Evolutionary conservation across 202 grass and related monocot species (phyloP), one percentile per base, ranked within the genome.

Genomic region (Cymbopogon flexuosus): DNA sequence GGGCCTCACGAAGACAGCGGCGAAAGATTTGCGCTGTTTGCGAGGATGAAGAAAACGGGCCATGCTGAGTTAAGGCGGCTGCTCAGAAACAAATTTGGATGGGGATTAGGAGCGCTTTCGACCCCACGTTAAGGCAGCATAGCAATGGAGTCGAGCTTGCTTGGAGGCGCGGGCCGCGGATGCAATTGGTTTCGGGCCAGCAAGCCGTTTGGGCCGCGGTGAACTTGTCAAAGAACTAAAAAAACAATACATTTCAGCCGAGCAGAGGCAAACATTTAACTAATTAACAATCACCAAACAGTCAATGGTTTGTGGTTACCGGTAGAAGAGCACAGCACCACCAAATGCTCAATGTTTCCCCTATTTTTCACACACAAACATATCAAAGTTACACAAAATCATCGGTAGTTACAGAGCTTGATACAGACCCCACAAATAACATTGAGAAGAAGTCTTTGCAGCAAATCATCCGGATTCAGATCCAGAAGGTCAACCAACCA

Each of bases 401-500:
- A 33, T 18, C 23, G 4, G 8, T 10, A 1, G 27, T 12, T 43
- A 24, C 47, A 36, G 1, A 35, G 2, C 5, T 36, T 19, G n/a
- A 78, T 40, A 34, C 2, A 14, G 71, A 58, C 23, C 11, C 35
- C 33, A 1, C 0, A 34, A 78, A 6, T 10, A 36, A 24, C 65
- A 37, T 8, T n/a, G 2, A 9, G 18, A 23, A 19, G 6, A 36
- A 65, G 18, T 51, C 19, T 54, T 15, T 37, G 23, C 85, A 66
- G 36, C 45, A 7, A 77, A 73, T 45, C 36, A 35, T 59, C 77
- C 22, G 27, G 58, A 65, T 65, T 84, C 81, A 54, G 35, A 43
- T 40, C 51, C 22, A 31, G 6, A 19, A 54, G 58, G 54, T 23
- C 61, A 70, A 74, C 41, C 61, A 40, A 64, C 16, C 35, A 15